Evolutionary conservation across 495 filamentous ascomycete species (phyloP).

Genomic region (Aspergillus ellipticus): DNA sequence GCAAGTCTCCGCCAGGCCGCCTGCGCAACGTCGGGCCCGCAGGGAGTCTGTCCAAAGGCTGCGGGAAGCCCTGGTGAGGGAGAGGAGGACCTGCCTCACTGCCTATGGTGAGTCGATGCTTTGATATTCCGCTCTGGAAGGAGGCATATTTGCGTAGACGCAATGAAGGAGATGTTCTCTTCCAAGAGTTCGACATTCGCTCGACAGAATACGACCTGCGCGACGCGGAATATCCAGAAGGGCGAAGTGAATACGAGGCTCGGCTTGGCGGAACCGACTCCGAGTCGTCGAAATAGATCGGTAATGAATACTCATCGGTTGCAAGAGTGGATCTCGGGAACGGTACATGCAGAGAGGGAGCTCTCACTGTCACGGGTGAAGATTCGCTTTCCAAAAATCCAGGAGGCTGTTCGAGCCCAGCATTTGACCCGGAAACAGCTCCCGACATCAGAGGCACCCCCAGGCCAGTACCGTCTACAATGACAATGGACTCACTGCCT

Average conservation of each 20-base stretch:
- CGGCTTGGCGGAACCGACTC: slow-evolving; percentile 11
- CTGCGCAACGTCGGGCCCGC: slow-evolving; percentile 64
- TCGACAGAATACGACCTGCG: slow-evolving; percentile 34
- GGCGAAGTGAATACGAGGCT: slow-evolving; percentile 15
- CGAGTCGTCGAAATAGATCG: slow-evolving; percentile 32
- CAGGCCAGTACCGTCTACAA: slow-evolving; percentile 62
- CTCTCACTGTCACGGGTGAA: slow-evolving; percentile 13
- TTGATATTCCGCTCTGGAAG: slow-evolving; percentile 67
- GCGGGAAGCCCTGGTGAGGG: slow-evolving; percentile 33
- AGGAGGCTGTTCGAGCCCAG: slow-evolving; percentile 12
- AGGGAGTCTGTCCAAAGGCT: slow-evolving; percentile 33
- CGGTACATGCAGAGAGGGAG: slow-evolving; percentile 15
- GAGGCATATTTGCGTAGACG: slow-evolving; percentile 64
- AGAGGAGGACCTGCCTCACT: slow-evolving; percentile 58
- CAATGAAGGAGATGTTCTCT: slow-evolving; percentile 31
- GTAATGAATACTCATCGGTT: slow-evolving; percentile 30
- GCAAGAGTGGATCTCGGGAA: slow-evolving; percentile 25
- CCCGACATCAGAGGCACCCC: slow-evolving; percentile 38
- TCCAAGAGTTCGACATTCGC: slow-evolving; percentile 23
- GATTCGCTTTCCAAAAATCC: slow-evolving; percentile 11
- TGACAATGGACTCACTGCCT: slow-evolving; percentile 83
- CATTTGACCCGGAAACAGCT: slow-evolving; percentile 17
- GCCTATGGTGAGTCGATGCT: slow-evolving; percentile 52
- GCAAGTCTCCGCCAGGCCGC: slow-evolving; percentile 84
- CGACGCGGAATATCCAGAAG: slow-evolving; percentile 16